Evolutionary conservation across 768 basidiomycete species (phyloP).

Genomic region (Chalciporus sphaerocephalus): DNA sequence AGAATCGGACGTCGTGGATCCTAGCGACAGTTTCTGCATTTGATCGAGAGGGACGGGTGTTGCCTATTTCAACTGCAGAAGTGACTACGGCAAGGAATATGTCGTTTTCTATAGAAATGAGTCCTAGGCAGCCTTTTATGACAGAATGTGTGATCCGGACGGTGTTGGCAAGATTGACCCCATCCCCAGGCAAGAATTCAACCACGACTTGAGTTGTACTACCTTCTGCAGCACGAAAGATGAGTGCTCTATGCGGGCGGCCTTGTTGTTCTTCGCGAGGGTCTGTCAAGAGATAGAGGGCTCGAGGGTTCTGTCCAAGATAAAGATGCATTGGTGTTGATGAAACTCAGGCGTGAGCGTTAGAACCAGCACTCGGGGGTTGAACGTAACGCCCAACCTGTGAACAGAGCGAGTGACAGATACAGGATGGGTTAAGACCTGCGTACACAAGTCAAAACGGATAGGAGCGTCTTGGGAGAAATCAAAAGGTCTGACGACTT

Average conservation of each 20-base stretch:
- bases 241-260: constrained; percentile 57
- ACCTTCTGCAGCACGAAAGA: constrained; percentile 61
- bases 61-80: constrained; percentile 70
- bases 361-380: background rate
- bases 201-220: constrained; percentile 68
- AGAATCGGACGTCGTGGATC: constrained; percentile 88
- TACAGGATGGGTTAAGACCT: background rate
- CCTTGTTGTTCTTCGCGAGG: constrained; percentile 61
- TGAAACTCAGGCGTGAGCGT: background rate
- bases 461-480: no score
- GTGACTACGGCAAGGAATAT: constrained; percentile 83
- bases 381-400: background rate
- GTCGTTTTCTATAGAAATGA: constrained; percentile 72
- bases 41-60: constrained; percentile 56
- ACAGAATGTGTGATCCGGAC: constrained; percentile 65
- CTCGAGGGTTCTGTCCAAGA: constrained; percentile 61
- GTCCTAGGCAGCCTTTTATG: constrained; percentile 80
- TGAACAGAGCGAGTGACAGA: background rate
- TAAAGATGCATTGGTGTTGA: constrained; percentile 64
- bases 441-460: no score
- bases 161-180: constrained; percentile 63
- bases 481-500: no score
- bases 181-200: constrained; percentile 72
- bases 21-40: constrained; percentile 66
- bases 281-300: constrained; percentile 69